Evolutionary conservation across 2,329 filamentous ascomycete genomes (phyloP).

Genomic region (Rutstroemia sp.): DNA sequence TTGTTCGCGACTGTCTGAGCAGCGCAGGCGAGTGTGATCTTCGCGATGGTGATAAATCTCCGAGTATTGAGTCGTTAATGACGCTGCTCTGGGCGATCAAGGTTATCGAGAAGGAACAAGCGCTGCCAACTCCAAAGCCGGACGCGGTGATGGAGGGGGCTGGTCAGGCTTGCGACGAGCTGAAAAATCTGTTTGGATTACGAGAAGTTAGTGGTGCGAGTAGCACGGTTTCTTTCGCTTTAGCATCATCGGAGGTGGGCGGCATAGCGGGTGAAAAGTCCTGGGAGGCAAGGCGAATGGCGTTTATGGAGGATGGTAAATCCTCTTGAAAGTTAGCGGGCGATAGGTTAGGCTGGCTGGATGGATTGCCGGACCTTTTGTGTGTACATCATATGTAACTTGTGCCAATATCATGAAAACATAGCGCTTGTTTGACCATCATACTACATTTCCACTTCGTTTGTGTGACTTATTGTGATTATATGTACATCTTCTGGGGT

Average conservation of each 20-base stretch:
- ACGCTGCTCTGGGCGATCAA: slow-evolving; percentile 29
- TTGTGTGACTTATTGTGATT: too few relatives aligned
- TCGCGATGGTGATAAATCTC: slow-evolving; percentile 17
- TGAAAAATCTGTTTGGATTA: slow-evolving; percentile 23
- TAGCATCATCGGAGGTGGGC: slow-evolving; percentile 9
- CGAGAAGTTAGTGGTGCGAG: slow-evolving; percentile 10
- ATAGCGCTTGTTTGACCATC: background rate
- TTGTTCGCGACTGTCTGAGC: slow-evolving; percentile 26
- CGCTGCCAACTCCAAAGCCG: slow-evolving; percentile 14
- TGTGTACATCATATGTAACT: background rate
- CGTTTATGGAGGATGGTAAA: slow-evolving; percentile 15
- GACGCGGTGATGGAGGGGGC: slow-evolving; percentile 22
- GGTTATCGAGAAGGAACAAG: slow-evolving; percentile 23
- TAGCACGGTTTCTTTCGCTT: slow-evolving; percentile 9
- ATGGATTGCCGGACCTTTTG: background rate
- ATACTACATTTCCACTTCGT: too few relatives aligned
- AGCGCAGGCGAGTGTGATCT: slow-evolving; percentile 22
- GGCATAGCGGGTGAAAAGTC: slow-evolving; percentile 22
- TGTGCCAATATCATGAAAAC: background rate
- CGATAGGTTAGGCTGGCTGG: background rate
- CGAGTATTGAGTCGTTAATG: slow-evolving; percentile 27
- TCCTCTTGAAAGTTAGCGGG: background rate
- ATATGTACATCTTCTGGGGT: too few relatives aligned
- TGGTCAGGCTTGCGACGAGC: slow-evolving; percentile 22
- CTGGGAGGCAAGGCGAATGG: slow-evolving; percentile 22